Base-by-base conservation (phyloP, 495 filamentous ascomycete genomes). In the Aspergillus cristatus region DNA sequence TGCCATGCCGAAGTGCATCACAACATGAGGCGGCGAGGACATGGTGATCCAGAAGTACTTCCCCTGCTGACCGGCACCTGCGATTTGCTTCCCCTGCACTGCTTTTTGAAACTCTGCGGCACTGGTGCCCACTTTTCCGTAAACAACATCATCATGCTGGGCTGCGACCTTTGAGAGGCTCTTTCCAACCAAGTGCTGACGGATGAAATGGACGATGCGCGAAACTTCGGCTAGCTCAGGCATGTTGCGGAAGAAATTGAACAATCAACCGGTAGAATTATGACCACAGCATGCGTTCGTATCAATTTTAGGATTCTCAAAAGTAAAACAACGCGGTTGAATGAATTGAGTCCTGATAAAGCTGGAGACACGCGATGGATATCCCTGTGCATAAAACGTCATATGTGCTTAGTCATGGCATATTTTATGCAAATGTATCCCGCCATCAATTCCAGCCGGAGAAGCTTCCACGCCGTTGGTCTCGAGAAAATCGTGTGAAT, bases 31-130 rank as follows among this genome's bases (percentile, higher is more conserved):
- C 14, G 86, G 73, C 6, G 73, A 75, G 16, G 71, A 69, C 74
- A 84, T 81, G 31, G 70, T 62, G 26, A 83, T 70, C 83, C 91
- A 98, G 55, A 97, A 94, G 52, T 96, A 96, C 72, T 97, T 98
- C 14, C 90, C 90, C 55, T 94, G 90, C 41, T 82, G 84, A 0
- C 78, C 78, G 2, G 84, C 81, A 39, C 76, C 78, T 6, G 79
- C 45, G 3, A 94, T 66, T 43, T 78, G 87, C 58, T 86, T 90
- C 2, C 86, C 87, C 7, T 71, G 71, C 54, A 96, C 62, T 3
- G 81, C 78, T 26, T 73, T 69, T 37, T 82, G 66, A 50, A 98
- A 84, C 26, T 79, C 78, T 0, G 72, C 51, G 0, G 78, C 83
- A 18, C 71, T 83, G 1, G 84, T 91, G 17, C 86, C 86, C 7